Conservation (phyloP, 768 basidiomycete species). For the Hygrophorus russula region DNA sequence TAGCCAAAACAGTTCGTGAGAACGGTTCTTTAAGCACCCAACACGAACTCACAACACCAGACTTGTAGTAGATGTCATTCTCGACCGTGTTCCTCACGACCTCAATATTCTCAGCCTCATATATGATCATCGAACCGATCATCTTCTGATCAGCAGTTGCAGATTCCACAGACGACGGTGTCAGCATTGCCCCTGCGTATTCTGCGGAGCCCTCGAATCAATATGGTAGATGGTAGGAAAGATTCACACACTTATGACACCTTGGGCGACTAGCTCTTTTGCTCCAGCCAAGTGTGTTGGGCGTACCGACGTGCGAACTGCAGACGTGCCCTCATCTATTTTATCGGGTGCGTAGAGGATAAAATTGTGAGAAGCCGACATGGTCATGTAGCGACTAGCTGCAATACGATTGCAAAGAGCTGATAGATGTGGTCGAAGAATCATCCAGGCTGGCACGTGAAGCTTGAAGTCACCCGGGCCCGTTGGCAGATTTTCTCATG, state of each 20-base stretch:
- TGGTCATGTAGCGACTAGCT: neutral
- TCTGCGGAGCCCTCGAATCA: conserved; percentile 22
- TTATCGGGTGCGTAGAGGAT: conserved; percentile 61
- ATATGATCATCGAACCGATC: conserved; percentile 48
- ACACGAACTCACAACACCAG: conserved; percentile 25
- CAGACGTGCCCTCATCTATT: conserved; percentile 44
- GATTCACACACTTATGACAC: conserved; percentile 37
- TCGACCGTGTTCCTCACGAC: conserved; percentile 30
- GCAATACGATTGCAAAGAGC: neutral
- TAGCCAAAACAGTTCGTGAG: conserved; percentile 12
- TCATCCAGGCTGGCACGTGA: neutral
- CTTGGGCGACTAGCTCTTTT: conserved; percentile 26
- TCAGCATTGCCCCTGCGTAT: conserved; percentile 46
- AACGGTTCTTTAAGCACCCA: neutral
- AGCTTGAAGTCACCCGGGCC: too few species aligned
- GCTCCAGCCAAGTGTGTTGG: conserved; percentile 37
- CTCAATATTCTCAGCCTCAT: conserved; percentile 42
- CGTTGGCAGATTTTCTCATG: too few species aligned
- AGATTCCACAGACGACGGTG: conserved; percentile 42
- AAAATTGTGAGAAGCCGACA: conserved; percentile 20
- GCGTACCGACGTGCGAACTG: conserved; percentile 46
- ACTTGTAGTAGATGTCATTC: conserved; percentile 29
- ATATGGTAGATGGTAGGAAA: neutral
- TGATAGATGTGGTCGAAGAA: neutral
- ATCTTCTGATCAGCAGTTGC: conserved; percentile 40